These are phyloP conservation scores for Scortechinia acanthostroma DNA, from an alignment of 2,329 filamentous ascomycete genomes.

Conservation along the genomic window DNA sequence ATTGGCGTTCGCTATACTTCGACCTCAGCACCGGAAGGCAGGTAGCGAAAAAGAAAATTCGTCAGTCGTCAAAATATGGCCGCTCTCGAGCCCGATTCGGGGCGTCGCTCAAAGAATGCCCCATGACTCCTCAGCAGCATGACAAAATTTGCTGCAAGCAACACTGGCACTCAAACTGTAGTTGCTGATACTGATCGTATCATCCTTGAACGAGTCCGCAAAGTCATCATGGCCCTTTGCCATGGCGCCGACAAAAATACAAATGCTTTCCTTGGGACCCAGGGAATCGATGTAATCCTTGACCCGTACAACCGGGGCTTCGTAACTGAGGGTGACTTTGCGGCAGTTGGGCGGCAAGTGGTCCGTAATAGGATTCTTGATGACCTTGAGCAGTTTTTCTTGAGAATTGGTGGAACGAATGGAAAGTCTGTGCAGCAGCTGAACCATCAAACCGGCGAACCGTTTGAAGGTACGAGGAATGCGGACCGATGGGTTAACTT, in stretches of 20 bases:
- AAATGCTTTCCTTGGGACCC: slow-evolving; percentile 80
- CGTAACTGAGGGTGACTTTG: slow-evolving; percentile 94
- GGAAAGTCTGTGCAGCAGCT: slow-evolving; percentile 87
- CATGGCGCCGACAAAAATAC: slow-evolving; percentile 97
- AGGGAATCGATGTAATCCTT: slow-evolving; percentile 81
- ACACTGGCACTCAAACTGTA: slow-evolving; percentile 96
- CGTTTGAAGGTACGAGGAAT: slow-evolving; percentile 98
- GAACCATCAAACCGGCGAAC: slow-evolving; percentile 96
- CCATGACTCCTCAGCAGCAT: slow-evolving; percentile 95
- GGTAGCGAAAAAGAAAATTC: too few relatives aligned
- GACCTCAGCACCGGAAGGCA: too few relatives aligned
- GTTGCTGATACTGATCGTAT: slow-evolving; percentile 97
- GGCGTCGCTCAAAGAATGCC: slow-evolving; percentile 85
- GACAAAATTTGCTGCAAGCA: slow-evolving; percentile 98
- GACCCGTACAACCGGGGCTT: slow-evolving; percentile 78
- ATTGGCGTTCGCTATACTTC: too few relatives aligned
- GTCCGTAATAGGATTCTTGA: slow-evolving; percentile 95
- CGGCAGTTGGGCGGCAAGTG: slow-evolving; percentile 94
- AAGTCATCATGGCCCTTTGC: slow-evolving; percentile 94
- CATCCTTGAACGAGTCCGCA: slow-evolving; percentile 87
- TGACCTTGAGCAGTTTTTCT: slow-evolving; percentile 94
- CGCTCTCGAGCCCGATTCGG: too few relatives aligned
- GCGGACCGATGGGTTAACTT: slow-evolving; percentile 94
- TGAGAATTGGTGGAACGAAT: slow-evolving; percentile 95
- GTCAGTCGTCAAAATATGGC: too few relatives aligned